Evolutionary conservation across 352 stramenopile species (phyloP), one percentile per base, ranked within the genome.

Genomic region (Globisporangium abappressorium): DNA sequence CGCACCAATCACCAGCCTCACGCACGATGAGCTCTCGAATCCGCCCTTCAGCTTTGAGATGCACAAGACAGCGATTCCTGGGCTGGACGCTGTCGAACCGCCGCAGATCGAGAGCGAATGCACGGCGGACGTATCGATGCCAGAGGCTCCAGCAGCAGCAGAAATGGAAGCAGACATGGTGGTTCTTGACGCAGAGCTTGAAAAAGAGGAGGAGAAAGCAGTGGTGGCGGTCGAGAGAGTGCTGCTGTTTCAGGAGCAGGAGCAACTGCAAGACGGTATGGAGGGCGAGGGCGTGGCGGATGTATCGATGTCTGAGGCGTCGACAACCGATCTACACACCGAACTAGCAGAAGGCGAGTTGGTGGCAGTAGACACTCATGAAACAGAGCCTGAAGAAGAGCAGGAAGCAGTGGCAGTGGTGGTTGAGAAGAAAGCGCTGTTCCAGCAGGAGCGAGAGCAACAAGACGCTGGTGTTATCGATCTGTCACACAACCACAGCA

Each of bases 51-150:
- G 28, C 24, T 64, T 64, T 24, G 58, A 55, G 3, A 24, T 64
- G 58, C 38, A 28, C 57, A 53, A 55, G 11, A 18, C 33, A 20
- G 24, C 58, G 38, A 41, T 55, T 18, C 38, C 58, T n/a, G 58
- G 38, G 5, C 58, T 64, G 7, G 41, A 36, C 24, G 38, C 7
- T 1, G 22, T 64, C 58, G 38, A 53, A 11, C 38, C 58, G 26
- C 58, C 58, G 7, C 41, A 64, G 38, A 55, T 64, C 14, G 58
- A 64, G 18, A 30, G 14, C 33, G 33, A 62, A 22, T 55, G 26
- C 58, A 20, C 20, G 38, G 38, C 55, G 58, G 38, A 64, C n/a
- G 58, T 41, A 18, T n/a, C 24, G 58, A 55, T 26, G 34, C 4
- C 11, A 38, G 47, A 12, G 34, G 18, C 22, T 36, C 12, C 33